A percentile compares a stretch with the other conserved stretches of the same genome.
Evolutionary conservation across 306 rosid species (phyloP).

Genomic region (Cucurbita pepo): DNA sequence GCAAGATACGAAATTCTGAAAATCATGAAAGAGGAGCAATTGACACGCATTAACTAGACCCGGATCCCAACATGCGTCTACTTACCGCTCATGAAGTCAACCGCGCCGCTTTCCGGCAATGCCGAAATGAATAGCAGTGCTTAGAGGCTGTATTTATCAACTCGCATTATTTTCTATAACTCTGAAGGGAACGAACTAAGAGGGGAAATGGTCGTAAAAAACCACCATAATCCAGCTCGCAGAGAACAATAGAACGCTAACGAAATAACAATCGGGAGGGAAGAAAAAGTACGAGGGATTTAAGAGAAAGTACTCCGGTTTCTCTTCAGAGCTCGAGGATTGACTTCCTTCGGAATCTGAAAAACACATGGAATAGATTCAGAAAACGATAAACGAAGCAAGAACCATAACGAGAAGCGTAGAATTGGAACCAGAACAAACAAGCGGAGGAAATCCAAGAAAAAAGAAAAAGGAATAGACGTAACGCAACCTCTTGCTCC

Average conservation of each 20-base stretch:
- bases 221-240: not conserved
- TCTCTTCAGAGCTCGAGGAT: constrained; percentile 45
- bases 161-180: constrained; percentile 2
- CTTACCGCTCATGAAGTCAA: constrained; percentile 18
- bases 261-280: constrained; percentile 16
- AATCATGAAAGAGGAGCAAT: not conserved
- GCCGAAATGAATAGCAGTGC: not conserved
- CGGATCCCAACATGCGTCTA: constrained; percentile 43
- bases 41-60: constrained; percentile 7
- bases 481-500: constrained; percentile 45
- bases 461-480: constrained; percentile 4
- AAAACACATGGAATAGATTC: constrained; percentile 15
- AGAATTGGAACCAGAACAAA: constrained; percentile 4
- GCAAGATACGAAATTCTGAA: not conserved
- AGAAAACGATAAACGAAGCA: constrained; percentile 18
- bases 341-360: constrained; percentile 72
- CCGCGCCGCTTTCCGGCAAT: not conserved
- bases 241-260: constrained; percentile 4
- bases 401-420: constrained; percentile 20
- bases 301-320: constrained; percentile 41
- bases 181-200: not conserved
- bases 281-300: constrained; percentile 1
- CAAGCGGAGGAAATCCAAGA: not conserved
- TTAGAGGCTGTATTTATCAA: not conserved
- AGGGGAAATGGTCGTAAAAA: constrained; percentile 9